A percentile compares a stretch with the other conserved stretches of the same genome.
These are phyloP conservation scores for Lachancea meyersii DNA, from an alignment of 805 yeast species.

Conservation along the genomic window DNA sequence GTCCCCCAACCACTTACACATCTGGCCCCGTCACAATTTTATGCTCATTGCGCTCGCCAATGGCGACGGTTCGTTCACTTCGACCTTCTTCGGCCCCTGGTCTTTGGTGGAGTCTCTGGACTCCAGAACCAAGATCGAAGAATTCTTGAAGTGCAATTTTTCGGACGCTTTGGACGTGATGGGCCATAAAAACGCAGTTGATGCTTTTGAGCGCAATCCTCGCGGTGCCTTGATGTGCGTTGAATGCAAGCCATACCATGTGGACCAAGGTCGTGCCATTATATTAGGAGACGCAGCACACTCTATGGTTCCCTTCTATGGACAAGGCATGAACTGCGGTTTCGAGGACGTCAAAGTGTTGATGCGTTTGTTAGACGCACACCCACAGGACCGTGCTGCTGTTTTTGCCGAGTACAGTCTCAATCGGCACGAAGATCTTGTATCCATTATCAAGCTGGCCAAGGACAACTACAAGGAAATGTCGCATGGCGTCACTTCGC, in stretches of 20 bases:
- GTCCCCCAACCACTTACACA: conserved; percentile 74
- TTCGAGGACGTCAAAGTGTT: conserved; percentile 80
- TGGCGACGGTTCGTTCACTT: conserved; percentile 78
- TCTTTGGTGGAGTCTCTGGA: conserved; percentile 48
- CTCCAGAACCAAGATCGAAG: conserved; percentile 38
- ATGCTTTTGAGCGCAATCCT: conserved; percentile 55
- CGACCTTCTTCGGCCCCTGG: conserved; percentile 85
- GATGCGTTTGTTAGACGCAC: conserved; percentile 42
- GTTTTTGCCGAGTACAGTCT: conserved; percentile 54
- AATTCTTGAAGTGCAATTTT: conserved; percentile 57
- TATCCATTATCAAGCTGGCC: conserved; percentile 73
- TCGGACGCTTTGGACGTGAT: conserved; percentile 69
- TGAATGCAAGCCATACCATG: conserved; percentile 63
- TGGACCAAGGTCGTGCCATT: conserved; percentile 49
- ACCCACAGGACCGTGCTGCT: conserved; percentile 34
- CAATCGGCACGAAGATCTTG: conserved; percentile 57
- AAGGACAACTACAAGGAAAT: conserved; percentile 57
- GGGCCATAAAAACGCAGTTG: conserved; percentile 48
- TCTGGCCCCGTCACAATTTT: conserved; percentile 83
- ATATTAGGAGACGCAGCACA: conserved; percentile 92
- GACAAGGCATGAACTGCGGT: conserved; percentile 96
- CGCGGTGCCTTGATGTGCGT: conserved; percentile 74
- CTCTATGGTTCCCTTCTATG: conserved; percentile 96
- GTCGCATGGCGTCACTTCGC: conserved; percentile 11
- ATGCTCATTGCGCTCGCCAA: conserved; percentile 92